Conservation (phyloP, 2,329 filamentous ascomycete genomes). For the Epichloe sibirici region DNA sequence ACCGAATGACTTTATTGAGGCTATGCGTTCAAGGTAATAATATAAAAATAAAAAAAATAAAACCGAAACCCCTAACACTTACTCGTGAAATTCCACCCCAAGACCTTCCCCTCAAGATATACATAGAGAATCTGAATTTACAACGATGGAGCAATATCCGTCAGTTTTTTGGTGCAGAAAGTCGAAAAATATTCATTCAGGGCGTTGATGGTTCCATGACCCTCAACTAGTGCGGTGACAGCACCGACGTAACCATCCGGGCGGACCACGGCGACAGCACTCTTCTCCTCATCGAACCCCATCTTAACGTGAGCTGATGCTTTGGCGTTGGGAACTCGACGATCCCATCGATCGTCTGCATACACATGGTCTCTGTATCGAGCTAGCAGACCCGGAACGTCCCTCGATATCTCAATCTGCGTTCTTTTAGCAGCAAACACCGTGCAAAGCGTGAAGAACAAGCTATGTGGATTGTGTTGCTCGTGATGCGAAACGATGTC, state of each 20-base stretch:
- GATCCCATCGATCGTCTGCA: slow-evolving; percentile 70
- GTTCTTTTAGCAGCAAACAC: slow-evolving; percentile 58
- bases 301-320: slow-evolving; percentile 79
- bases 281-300: slow-evolving; percentile 60
- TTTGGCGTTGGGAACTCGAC: slow-evolving; percentile 53
- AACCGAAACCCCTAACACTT: not conserved
- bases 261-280: slow-evolving; percentile 71
- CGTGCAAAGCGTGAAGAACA: slow-evolving; percentile 68
- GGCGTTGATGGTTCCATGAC: slow-evolving; percentile 65
- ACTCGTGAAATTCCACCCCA: not conserved
- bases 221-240: slow-evolving; percentile 61
- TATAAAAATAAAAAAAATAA: too few species aligned
- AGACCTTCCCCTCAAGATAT: not conserved
- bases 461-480: slow-evolving; percentile 70
- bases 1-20: not conserved
- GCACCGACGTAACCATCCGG: slow-evolving; percentile 81
- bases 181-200: slow-evolving; percentile 71
- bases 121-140: not conserved
- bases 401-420: slow-evolving; percentile 58
- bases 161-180: slow-evolving; percentile 50
- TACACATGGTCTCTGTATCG: slow-evolving; percentile 76
- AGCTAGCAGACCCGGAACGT: slow-evolving; percentile 58
- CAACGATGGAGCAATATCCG: not conserved
- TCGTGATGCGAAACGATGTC: slow-evolving; percentile 61
- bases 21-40: not conserved